Evolutionary conservation across 495 filamentous ascomycete genomes (phyloP).

Genomic region (Penicillium arizonense): DNA sequence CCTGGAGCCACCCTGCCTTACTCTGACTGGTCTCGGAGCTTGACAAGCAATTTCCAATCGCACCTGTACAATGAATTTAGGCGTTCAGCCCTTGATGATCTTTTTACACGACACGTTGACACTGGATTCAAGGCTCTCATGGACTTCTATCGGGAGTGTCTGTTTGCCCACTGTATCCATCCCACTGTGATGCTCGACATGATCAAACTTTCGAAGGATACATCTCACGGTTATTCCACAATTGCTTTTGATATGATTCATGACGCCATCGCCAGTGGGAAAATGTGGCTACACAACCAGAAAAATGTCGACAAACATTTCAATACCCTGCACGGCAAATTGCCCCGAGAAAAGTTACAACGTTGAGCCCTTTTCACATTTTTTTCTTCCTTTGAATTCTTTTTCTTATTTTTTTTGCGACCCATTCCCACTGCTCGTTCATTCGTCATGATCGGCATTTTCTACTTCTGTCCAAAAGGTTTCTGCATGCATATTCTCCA

Average conservation of each 20-base stretch:
- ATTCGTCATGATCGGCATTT: conserved; percentile 24
- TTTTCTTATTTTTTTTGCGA: conserved; percentile 11
- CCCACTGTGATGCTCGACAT: conserved; percentile 54
- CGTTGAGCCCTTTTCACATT: conserved; percentile 19
- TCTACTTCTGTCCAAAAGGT: conserved; percentile 14
- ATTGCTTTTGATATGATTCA: conserved; percentile 2
- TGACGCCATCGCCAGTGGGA: conserved; percentile 37
- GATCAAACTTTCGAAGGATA: conserved; percentile 50
- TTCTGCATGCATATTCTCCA: conserved; percentile 24
- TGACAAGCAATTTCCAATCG: conserved; percentile 72
- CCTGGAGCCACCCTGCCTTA: conserved; percentile 66
- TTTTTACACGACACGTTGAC: conserved; percentile 40
- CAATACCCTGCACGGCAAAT: conserved; percentile 23
- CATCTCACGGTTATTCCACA: not conserved
- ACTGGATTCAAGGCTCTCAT: conserved; percentile 56
- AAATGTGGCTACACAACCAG: conserved; percentile 54
- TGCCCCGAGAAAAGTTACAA: conserved; percentile 13
- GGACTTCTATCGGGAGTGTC: conserved; percentile 56
- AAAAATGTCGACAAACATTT: conserved; percentile 50
- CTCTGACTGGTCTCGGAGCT: conserved; percentile 76
- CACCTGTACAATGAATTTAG: conserved; percentile 81
- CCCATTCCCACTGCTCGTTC: conserved; percentile 19
- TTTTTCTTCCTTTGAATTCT: conserved; percentile 10
- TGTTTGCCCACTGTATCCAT: conserved; percentile 48
- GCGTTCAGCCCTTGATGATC: conserved; percentile 66